Evolutionary conservation across 2,329 filamentous ascomycete genomes (phyloP), one percentile per base, ranked within the genome.

Genomic region (Pseudogymnoascus sp.): DNA sequence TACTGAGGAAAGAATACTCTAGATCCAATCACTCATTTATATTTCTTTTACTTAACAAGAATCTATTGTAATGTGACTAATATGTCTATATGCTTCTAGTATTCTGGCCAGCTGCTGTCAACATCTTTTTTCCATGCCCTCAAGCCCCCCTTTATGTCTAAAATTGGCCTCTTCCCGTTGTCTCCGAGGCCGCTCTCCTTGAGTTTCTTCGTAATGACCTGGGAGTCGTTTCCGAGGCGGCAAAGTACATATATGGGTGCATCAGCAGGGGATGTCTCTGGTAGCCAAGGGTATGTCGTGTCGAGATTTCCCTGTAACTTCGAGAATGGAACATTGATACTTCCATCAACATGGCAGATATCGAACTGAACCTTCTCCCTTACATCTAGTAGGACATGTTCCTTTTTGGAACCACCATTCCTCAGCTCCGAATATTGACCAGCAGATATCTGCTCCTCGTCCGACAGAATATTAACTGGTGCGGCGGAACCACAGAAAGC

Each of bases 361-460:
- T 89, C 87, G 67, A 90, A 97, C 65, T 96, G 91, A 29, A 91
- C 89, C 69, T 85, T 85, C 68, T 96, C 91, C 2, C 94, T 82
- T 1, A 96, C 91, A 67, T 97, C 94, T 2, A 97, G 74, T 2
- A 97, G 75, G 0, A 90, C 71, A 61, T 88, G 84, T 2, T 70
- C 67, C 63, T 63, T 65, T 38, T 31, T 39, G 29, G 33, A 31
- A 26, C 29, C 64, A 33, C 58, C 69, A 61, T 69, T 68, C 31
- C 72, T 67, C 12, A 63, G 37, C 37, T 64, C 65, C 7, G 59
- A 59, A 68, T 91, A 92, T 4, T 87, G 81, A 0, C 74, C 69
- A 0, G 86, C 85, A 0, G 85, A 83, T 35, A 96, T 80, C 7
- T 92, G 83, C 67, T 94, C 88, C 0, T 85, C 79, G 0, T 84